Evolutionary conservation across 2,329 filamentous ascomycete genomes (phyloP).

Genomic region (Claviceps paspali): DNA sequence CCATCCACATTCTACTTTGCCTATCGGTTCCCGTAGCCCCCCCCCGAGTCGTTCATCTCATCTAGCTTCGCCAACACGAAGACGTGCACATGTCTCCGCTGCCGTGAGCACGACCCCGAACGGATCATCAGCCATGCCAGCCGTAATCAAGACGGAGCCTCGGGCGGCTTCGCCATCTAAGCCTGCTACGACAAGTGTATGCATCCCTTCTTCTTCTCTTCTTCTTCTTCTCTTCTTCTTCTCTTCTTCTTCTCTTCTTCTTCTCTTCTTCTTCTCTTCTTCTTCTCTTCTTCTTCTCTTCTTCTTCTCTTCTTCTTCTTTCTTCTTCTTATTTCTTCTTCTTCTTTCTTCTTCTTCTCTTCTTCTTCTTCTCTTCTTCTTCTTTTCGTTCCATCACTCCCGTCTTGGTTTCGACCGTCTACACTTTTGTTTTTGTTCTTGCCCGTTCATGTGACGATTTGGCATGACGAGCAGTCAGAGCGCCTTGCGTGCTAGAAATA

Average conservation of each 20-base stretch:
- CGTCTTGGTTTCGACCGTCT: background rate
- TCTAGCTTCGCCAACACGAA: conserved; percentile 32
- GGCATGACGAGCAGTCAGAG: too few relatives aligned
- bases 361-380: too few relatives aligned
- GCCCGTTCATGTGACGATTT: too few relatives aligned
- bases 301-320: too few relatives aligned
- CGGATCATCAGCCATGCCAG: conserved; percentile 22
- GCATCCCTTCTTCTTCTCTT: conserved; percentile 15
- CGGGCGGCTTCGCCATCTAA: conserved; percentile 25
- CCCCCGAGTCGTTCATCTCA: conserved; percentile 20
- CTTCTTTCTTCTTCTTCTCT: too few relatives aligned
- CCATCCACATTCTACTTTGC: conserved; percentile 31
- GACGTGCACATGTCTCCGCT: conserved; percentile 26
- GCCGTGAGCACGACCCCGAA: conserved; percentile 24
- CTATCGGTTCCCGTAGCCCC: conserved; percentile 27
- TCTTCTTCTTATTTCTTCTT: too few relatives aligned
- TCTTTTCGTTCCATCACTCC: background rate
- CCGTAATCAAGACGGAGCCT: conserved; percentile 24
- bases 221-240: conserved; percentile 3
- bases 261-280: too few relatives aligned
- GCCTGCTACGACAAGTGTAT: conserved; percentile 20
- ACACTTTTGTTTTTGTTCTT: conserved; percentile 7
- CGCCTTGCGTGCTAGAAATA: too few relatives aligned
- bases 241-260: too few relatives aligned
- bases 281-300: too few relatives aligned